phyloP scores from a whole-genome alignment of 164 flowering plant genomes.

The Annona squamosa region DNA sequence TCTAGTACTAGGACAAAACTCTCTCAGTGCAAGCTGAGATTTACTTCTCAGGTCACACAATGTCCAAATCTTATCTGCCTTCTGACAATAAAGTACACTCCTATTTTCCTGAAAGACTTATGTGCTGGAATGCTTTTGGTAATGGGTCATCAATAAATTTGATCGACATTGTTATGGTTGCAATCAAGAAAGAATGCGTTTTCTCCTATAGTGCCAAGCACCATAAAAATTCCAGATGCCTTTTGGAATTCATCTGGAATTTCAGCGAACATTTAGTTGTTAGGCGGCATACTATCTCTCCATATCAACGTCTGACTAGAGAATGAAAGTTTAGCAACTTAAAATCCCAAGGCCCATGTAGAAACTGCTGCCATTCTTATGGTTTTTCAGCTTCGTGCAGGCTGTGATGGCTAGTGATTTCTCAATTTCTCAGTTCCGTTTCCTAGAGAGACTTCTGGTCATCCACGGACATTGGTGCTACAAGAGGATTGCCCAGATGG shows the following conservation, averaged over 20 bases:
- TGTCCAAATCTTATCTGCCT: not conserved
- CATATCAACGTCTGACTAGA: not conserved
- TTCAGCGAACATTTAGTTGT: not conserved
- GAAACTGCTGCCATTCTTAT: constrained; percentile 8
- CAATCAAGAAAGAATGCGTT: no score
- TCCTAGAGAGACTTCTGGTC: constrained; percentile 78
- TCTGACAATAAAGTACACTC: not conserved
- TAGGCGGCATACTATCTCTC: not conserved
- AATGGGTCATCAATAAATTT: no score
- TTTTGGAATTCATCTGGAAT: not conserved
- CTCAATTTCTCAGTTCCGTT: constrained; percentile 87
- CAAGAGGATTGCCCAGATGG: constrained; percentile 96
- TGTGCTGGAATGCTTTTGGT: not conserved
- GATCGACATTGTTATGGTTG: no score
- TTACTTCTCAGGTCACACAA: not conserved
- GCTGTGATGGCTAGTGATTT: constrained; percentile 99
- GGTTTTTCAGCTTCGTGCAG: constrained; percentile 36
- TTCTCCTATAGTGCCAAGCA: no score
- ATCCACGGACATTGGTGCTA: constrained; percentile 99
- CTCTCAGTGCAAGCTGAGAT: not conserved
- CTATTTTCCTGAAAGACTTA: not conserved
- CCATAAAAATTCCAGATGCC: not conserved
- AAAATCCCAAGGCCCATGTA: not conserved
- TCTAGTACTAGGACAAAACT: no score
- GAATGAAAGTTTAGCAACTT: not conserved